phyloP scores from a whole-genome alignment of 192 early-diverging fungal species.

The Rhizophagus clarus region DNA sequence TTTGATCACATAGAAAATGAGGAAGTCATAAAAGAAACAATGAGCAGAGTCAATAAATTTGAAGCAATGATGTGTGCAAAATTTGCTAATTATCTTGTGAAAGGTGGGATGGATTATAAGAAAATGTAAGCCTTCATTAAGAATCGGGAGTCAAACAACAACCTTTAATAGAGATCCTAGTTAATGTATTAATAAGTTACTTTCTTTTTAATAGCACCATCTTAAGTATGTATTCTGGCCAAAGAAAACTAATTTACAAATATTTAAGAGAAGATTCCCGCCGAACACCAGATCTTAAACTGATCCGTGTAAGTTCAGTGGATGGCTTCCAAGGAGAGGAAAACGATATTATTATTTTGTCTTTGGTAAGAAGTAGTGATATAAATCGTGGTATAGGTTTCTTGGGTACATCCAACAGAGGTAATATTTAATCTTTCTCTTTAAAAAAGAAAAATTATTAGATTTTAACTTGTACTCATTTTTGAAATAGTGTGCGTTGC shows the following conservation, averaged over 20 bases:
- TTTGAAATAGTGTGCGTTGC: slow-evolving; percentile 47
- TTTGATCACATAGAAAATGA: slow-evolving; percentile 36
- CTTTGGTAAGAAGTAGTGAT: slow-evolving; percentile 92
- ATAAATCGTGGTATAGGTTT: slow-evolving; percentile 76
- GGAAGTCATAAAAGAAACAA: slow-evolving; percentile 30
- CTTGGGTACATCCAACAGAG: slow-evolving; percentile 63
- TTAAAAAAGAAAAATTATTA: not conserved
- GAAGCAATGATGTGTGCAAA: slow-evolving; percentile 45
- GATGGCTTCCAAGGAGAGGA: slow-evolving; percentile 99
- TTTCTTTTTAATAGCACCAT: slow-evolving; percentile 43
- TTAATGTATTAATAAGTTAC: too few relatives aligned
- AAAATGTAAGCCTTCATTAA: slow-evolving; percentile 26
- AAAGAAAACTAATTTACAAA: slow-evolving; percentile 43
- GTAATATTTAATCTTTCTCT: not conserved
- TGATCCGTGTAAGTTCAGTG: slow-evolving; percentile 88
- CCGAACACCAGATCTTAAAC: slow-evolving; percentile 45
- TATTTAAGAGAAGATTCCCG: slow-evolving; percentile 33
- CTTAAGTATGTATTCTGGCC: slow-evolving; percentile 59
- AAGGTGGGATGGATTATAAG: slow-evolving; percentile 36
- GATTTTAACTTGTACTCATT: not conserved
- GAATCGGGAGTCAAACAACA: not conserved
- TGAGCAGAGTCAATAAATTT: slow-evolving; percentile 40
- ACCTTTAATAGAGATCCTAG: not conserved
- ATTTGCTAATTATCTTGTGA: slow-evolving; percentile 37
- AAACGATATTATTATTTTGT: slow-evolving; percentile 96